Percentiles rank a stretch among this genome's conserved stretches.
These are phyloP conservation scores for Verruconis gallopava DNA, from an alignment of 2,329 filamentous ascomycete genomes.

Conservation along the genomic window DNA sequence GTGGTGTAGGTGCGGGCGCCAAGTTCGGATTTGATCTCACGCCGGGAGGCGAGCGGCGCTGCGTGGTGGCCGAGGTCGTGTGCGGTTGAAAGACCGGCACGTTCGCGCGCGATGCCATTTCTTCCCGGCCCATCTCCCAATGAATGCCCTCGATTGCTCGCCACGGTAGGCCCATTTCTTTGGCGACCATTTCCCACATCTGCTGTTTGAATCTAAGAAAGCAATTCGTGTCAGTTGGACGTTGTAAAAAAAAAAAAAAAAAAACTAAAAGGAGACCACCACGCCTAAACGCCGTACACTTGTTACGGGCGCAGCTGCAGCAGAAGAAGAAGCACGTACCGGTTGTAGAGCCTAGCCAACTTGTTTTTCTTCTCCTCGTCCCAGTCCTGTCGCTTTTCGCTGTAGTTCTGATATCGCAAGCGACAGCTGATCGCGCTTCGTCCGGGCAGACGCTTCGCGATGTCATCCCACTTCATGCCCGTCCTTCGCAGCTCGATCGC, in stretches of 20 bases:
- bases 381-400: slow-evolving; percentile 87
- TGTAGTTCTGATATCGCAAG: slow-evolving; percentile 92
- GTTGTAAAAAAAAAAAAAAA: no score
- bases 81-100: slow-evolving; percentile 22
- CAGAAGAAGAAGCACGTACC: slow-evolving; percentile 44
- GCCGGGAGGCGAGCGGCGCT: slow-evolving; percentile 1
- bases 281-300: no score
- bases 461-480: slow-evolving; percentile 98
- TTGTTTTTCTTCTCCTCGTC: slow-evolving; percentile 97
- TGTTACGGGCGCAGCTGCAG: no score
- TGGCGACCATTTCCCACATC: slow-evolving; percentile 94
- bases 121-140: slow-evolving; percentile 85
- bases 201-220: slow-evolving; percentile 78
- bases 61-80: slow-evolving; percentile 3
- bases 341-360: slow-evolving; percentile 84
- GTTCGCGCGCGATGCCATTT: slow-evolving; percentile 87
- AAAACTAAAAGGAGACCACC: no score
- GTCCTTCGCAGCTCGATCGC: slow-evolving; percentile 84
- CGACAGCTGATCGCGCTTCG: slow-evolving; percentile 89
- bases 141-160: slow-evolving; percentile 95
- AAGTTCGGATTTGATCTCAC: slow-evolving; percentile 2
- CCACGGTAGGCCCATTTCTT: slow-evolving; percentile 93
- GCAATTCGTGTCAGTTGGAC: no score
- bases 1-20: background rate
- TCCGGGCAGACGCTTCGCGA: slow-evolving; percentile 79